Evolutionary conservation across 2,329 filamentous ascomycete species (phyloP).

Genomic region (Xylariales sp.): DNA sequence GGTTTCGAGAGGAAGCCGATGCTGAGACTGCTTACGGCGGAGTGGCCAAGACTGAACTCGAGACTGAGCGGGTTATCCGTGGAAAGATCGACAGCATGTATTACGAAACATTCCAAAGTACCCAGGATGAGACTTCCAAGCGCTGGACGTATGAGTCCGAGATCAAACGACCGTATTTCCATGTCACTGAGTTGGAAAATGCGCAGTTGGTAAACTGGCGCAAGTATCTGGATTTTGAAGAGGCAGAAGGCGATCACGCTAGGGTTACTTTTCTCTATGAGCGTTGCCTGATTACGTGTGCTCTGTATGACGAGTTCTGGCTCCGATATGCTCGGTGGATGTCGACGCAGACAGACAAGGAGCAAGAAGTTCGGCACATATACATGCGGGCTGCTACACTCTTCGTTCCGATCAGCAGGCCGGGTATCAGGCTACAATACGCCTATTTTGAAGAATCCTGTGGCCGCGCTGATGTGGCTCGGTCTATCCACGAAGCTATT

Average conservation of each 20-base stretch:
- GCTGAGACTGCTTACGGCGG: constrained; percentile 53
- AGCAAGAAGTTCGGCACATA: constrained; percentile 87
- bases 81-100: constrained; percentile 75
- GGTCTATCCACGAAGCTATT: constrained; percentile 80
- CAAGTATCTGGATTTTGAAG: constrained; percentile 95
- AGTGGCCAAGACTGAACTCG: constrained; percentile 62
- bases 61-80: constrained; percentile 80
- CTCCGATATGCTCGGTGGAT: constrained; percentile 96
- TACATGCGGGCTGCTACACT: constrained; percentile 82
- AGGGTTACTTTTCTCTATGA: constrained; percentile 86
- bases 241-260: constrained; percentile 71
- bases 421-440: constrained; percentile 82
- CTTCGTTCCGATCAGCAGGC: constrained; percentile 82
- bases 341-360: constrained; percentile 71
- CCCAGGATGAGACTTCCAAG: constrained; percentile 84
- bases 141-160: constrained; percentile 94
- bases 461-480: constrained; percentile 70
- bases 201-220: constrained; percentile 84
- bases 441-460: constrained; percentile 91
- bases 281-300: constrained; percentile 85
- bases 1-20: constrained; percentile 69
- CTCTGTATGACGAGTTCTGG: constrained; percentile 97
- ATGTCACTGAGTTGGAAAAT: constrained; percentile 88
- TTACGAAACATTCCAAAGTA: constrained; percentile 74
- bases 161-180: constrained; percentile 95